Evolutionary conservation across 257 asterid genomes (phyloP).

Genomic region (Penstemon newberryi): DNA sequence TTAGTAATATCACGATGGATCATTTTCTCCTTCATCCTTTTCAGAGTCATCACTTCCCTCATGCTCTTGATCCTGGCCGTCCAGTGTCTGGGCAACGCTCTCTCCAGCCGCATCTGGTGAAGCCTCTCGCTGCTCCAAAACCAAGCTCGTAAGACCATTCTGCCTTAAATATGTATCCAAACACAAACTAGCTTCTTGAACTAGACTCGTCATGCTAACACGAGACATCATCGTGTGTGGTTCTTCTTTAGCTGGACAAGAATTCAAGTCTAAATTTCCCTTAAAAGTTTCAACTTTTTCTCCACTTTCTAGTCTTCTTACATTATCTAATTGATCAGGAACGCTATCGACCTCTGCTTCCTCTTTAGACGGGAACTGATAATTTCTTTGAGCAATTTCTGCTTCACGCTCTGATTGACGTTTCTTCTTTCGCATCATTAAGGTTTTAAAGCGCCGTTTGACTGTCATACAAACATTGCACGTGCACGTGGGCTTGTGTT

Average conservation of each 20-base stretch:
- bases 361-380: constrained; percentile 52
- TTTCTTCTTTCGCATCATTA: constrained; percentile 97
- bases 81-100: constrained; percentile 34
- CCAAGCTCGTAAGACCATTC: constrained; percentile 87
- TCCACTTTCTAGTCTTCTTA: constrained; percentile 45
- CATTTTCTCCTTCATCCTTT: constrained; percentile 37
- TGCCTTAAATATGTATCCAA: constrained; percentile 73
- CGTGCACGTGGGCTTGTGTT: constrained; percentile 87
- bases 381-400: constrained; percentile 69
- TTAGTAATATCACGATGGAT: constrained; percentile 28
- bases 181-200: constrained; percentile 86
- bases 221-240: constrained; percentile 36
- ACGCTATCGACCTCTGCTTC: constrained; percentile 66
- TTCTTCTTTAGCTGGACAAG: constrained; percentile 57
- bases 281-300: constrained; percentile 43
- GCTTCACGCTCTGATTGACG: constrained; percentile 95
- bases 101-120: constrained; percentile 38
- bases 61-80: constrained; percentile 47
- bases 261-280: constrained; percentile 67
- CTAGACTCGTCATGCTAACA: constrained; percentile 71
- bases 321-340: constrained; percentile 36
- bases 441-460: constrained; percentile 85
- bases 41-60: constrained; percentile 43
- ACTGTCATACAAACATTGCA: constrained; percentile 99
- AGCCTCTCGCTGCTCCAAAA: constrained; percentile 49